phyloP scores from a whole-genome alignment of 2,329 filamentous ascomycete genomes.

The Dothistroma septosporum region DNA sequence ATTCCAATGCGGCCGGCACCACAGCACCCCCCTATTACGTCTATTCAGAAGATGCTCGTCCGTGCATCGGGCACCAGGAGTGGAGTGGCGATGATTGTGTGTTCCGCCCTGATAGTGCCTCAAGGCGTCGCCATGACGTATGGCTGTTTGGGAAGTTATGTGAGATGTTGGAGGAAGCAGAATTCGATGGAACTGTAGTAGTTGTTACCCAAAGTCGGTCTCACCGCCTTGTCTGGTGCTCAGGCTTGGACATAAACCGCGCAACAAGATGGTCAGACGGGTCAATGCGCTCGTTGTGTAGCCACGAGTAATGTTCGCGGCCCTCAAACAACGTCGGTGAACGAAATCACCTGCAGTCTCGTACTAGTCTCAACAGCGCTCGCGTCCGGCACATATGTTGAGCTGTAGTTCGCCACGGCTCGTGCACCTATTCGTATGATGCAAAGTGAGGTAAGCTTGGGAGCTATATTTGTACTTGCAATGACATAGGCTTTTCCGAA shows the following conservation, averaged over 20 bases:
- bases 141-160: background rate
- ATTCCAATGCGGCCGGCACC: slow-evolving; percentile 1
- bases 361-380: background rate
- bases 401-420: background rate
- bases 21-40: slow-evolving; percentile 1
- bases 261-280: background rate
- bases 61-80: background rate
- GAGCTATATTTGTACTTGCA: background rate
- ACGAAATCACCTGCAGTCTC: background rate
- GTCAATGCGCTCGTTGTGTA: background rate
- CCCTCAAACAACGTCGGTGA: background rate
- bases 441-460: background rate
- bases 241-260: background rate
- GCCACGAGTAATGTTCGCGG: background rate
- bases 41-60: background rate
- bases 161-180: background rate
- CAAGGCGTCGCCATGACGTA: background rate
- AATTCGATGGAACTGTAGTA: background rate
- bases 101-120: background rate
- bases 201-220: background rate
- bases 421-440: background rate
- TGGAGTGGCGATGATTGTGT: background rate
- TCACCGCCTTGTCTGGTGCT: background rate
- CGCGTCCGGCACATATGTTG: background rate
- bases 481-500: background rate